A percentile compares a stretch with the other conserved stretches of the same genome.
Evolutionary conservation across 1,284 basidiomycete genomes (phyloP).

Genomic region (Heterobasidion parviporum): DNA sequence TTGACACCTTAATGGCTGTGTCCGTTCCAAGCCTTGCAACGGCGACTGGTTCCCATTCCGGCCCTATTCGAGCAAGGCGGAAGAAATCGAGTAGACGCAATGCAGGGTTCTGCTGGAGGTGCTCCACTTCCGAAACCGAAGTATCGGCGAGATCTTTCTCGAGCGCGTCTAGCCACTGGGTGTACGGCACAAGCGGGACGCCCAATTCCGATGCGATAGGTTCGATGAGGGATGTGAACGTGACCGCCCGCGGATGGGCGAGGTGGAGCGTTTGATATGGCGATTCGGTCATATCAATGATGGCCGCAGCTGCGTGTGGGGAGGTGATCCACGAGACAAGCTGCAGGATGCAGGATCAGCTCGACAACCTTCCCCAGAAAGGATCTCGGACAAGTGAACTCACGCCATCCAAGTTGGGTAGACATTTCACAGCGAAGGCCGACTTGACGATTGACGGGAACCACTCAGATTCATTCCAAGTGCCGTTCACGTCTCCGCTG

Average conservation of each 20-base stretch:
- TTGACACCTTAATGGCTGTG: slow-evolving; percentile 11
- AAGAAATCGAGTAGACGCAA: slow-evolving; percentile 23
- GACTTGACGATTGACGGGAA: slow-evolving; percentile 21
- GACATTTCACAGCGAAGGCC: slow-evolving; percentile 14
- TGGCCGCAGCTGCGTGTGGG: slow-evolving; percentile 14
- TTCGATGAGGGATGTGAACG: slow-evolving; percentile 14
- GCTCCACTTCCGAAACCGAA: slow-evolving; percentile 11
- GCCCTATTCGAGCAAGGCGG: slow-evolving; percentile 6
- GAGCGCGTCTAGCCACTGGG: slow-evolving; percentile 21
- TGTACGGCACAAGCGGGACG: slow-evolving; percentile 19
- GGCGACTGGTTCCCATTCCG: slow-evolving; percentile 13
- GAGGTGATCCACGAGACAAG: slow-evolving; percentile 20
- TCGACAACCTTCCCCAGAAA: not conserved
- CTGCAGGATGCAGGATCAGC: slow-evolving; percentile 4
- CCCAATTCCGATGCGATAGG: slow-evolving; percentile 14
- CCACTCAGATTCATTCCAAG: slow-evolving; percentile 22
- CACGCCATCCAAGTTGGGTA: slow-evolving; percentile 19
- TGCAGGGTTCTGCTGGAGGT: slow-evolving; percentile 20
- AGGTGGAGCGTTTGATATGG: slow-evolving; percentile 14
- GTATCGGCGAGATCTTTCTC: slow-evolving; percentile 9
- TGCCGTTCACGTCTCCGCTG: slow-evolving; percentile 17
- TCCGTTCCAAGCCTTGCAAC: slow-evolving; percentile 11
- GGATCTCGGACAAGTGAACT: not conserved
- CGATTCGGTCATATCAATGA: slow-evolving; percentile 15
- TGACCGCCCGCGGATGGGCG: slow-evolving; percentile 19